phyloP scores from a whole-genome alignment of 176 grass and related monocot species.

The Eremochloa ophiuroides region DNA sequence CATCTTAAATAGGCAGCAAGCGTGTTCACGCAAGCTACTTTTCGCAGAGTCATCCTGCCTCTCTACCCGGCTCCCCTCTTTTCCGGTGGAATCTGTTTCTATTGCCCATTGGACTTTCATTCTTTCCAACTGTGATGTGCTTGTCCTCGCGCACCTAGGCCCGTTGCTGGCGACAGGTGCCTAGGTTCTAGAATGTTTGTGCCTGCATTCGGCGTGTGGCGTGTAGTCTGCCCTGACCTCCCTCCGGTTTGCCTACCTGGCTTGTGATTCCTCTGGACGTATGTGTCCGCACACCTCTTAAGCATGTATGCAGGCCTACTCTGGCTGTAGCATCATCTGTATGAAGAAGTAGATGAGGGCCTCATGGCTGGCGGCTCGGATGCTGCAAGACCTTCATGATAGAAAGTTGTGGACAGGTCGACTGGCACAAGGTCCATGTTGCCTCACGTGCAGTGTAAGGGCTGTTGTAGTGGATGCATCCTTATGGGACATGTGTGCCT shows the following conservation, averaged over 20 bases:
- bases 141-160: neutral
- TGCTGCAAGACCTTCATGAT: neutral
- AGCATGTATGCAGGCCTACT: neutral
- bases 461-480: too few species aligned
- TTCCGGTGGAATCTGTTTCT: neutral
- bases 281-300: neutral
- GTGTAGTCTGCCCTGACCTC: neutral
- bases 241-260: neutral
- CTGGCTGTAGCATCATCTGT: too few species aligned
- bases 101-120: neutral
- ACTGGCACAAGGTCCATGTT: rapidly evolving
- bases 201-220: neutral
- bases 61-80: neutral
- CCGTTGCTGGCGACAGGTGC: neutral
- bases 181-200: neutral
- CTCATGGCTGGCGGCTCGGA: too few species aligned
- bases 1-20: neutral
- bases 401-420: neutral
- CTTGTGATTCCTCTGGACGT: neutral
- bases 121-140: neutral
- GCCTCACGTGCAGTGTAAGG: too few species aligned
- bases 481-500: neutral
- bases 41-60: neutral
- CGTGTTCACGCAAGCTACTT: neutral
- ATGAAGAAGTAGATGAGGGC: too few species aligned